These are phyloP conservation scores for Sarcodon aspratus DNA, from an alignment of 768 basidiomycete species.

Conservation along the genomic window DNA sequence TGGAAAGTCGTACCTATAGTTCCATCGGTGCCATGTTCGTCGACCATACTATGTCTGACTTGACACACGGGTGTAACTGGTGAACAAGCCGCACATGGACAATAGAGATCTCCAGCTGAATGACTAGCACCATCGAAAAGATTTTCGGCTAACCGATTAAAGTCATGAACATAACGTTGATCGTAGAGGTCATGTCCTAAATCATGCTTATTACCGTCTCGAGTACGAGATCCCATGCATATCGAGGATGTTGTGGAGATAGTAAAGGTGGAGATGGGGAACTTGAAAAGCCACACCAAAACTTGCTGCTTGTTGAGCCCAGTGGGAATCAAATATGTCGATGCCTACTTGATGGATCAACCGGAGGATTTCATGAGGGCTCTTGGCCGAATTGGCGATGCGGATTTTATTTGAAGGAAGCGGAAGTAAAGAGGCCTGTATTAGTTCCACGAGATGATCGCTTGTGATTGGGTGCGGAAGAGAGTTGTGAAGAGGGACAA, in stretches of 20 bases:
- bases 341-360: constrained; percentile 56
- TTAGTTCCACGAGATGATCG: constrained; percentile 24
- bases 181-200: constrained; percentile 72
- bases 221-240: background rate
- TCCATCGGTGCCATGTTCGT: background rate
- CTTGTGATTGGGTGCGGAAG: constrained; percentile 1
- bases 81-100: constrained; percentile 17
- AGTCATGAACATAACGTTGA: constrained; percentile 44
- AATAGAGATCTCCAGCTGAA: constrained; percentile 18
- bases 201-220: constrained; percentile 21
- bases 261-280: constrained; percentile 30
- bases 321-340: constrained; percentile 67
- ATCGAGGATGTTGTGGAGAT: too few relatives aligned
- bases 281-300: constrained; percentile 64
- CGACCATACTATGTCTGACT: constrained; percentile 10
- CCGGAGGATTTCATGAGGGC: constrained; percentile 68
- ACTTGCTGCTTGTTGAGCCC: constrained; percentile 58
- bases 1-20: constrained; percentile 3
- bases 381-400: constrained; percentile 36
- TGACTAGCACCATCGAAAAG: constrained; percentile 18
- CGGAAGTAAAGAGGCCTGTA: constrained; percentile 46
- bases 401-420: constrained; percentile 52
- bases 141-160: constrained; percentile 35
- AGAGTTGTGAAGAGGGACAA: constrained; percentile 33
- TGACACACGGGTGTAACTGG: constrained; percentile 8